Conservation (phyloP, 805 yeast genomes). For the Saccharomycopsis sp. region DNA sequence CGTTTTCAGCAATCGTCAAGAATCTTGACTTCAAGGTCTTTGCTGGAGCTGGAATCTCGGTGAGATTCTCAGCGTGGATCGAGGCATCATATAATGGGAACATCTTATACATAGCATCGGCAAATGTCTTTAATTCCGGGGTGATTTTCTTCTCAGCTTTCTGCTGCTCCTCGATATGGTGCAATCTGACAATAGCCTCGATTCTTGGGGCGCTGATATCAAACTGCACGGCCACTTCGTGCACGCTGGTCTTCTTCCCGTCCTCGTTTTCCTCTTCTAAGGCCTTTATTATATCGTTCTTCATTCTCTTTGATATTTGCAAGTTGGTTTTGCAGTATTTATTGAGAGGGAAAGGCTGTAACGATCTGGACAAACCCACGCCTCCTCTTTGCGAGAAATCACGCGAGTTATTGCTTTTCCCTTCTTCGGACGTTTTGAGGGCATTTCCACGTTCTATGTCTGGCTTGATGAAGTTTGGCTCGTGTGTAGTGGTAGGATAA, state of each 20-base stretch:
- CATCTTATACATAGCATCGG: constrained; percentile 63
- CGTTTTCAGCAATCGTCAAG: constrained; percentile 85
- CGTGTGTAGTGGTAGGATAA: constrained; percentile 57
- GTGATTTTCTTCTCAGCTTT: constrained; percentile 45
- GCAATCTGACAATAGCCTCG: constrained; percentile 76
- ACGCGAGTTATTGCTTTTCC: constrained; percentile 13
- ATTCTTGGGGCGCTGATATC: constrained; percentile 81
- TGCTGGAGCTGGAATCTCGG: constrained; percentile 90
- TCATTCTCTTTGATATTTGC: constrained; percentile 52
- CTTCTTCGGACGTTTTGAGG: constrained; percentile 27
- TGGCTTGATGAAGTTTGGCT: constrained; percentile 66
- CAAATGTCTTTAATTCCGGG: constrained; percentile 52
- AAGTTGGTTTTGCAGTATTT: constrained; percentile 60
- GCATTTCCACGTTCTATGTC: constrained; percentile 39
- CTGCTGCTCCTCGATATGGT: constrained; percentile 59
- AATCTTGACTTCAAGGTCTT: constrained; percentile 78
- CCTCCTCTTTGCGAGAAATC: constrained; percentile 17
- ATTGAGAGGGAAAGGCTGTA: constrained; percentile 82
- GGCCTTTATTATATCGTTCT: constrained; percentile 52
- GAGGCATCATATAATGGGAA: constrained; percentile 63
- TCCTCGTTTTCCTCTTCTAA: constrained; percentile 33
- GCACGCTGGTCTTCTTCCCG: constrained; percentile 42
- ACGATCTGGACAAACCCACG: constrained; percentile 23
- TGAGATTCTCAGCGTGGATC: constrained; percentile 58
- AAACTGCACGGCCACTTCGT: constrained; percentile 69